Evolutionary conservation across 148 eudicot genomes (phyloP), one percentile per base, ranked within the genome.

Genomic region (Camellia granthamiana): DNA sequence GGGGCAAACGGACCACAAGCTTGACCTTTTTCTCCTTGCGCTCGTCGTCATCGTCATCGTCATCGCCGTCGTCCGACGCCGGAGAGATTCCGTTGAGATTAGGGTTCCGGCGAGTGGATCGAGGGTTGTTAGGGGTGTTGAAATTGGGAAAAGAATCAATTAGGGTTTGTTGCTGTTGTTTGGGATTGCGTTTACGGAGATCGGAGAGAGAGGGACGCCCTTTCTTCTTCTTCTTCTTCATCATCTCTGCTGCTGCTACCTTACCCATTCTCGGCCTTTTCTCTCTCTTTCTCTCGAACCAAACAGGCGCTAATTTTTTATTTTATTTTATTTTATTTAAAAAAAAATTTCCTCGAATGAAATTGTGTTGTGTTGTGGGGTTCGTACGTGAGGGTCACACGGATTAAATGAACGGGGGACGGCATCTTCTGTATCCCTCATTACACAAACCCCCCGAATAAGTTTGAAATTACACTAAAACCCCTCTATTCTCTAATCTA

Each of bases 21-120:
- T 87, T 92, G 68, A 88, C 90, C 82, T 93, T 93, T 82, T 93
- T 93, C 90, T 88, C 79, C 72, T 79, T 81, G 43, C 94, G 66
- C 80, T 92, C 93, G 72, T 89, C 94, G 43, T 91, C 94, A 63
- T 89, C 94, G 43, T 91, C 94, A 63, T 89, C 91, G 66, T 84
- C 89, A 54, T 77, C 81, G 2, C 41, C 84, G 0, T 46, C 80
- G 54, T 78, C 77, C 58, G 83, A 54, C 74, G 72, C 63, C 77
- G 88, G 84, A 13, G 78, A 49, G 70, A 67, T 70, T 74, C 61
- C 47, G 74, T 55, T 16, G 46, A 15, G 47, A n/a, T 83, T 88
- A 84, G 92, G 89, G 90, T 89, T 89, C 83, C 85, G 86, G 65
- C 84, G 89, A 62, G 69, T 49, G 73, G 85, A 85, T 87, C 89